Conservation (phyloP, 495 filamentous ascomycete species). For the Penicillium lagena region DNA sequence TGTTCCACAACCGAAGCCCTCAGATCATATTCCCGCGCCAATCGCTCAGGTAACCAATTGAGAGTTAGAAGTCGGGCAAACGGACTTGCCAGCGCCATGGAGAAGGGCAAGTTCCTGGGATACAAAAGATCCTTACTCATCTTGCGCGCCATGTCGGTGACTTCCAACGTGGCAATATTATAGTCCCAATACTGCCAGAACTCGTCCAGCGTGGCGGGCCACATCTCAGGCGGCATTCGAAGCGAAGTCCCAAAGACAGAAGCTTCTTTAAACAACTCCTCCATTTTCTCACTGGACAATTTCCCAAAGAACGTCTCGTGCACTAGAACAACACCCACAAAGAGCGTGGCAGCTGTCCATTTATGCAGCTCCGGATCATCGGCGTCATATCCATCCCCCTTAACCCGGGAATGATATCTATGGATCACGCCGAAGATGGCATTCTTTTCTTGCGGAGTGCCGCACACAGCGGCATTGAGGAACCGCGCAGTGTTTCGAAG, state of each 20-base stretch:
- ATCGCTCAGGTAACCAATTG: slow-evolving; percentile 10
- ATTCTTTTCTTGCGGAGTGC: slow-evolving; percentile 8
- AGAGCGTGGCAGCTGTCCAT: slow-evolving; percentile 14
- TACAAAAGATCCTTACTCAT: slow-evolving; percentile 9
- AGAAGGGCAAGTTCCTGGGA: slow-evolving; percentile 4
- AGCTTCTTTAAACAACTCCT: slow-evolving; percentile 6
- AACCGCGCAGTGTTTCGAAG: slow-evolving; percentile 12
- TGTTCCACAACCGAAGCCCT: neutral
- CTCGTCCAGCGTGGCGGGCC: slow-evolving; percentile 6
- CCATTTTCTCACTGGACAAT: slow-evolving; percentile 2
- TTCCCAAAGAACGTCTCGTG: slow-evolving; percentile 11
- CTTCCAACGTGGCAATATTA: slow-evolving; percentile 10
- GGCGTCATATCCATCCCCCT: slow-evolving; percentile 12
- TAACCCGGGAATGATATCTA: slow-evolving; percentile 9
- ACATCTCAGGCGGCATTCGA: slow-evolving; percentile 12
- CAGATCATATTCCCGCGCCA: slow-evolving; percentile 8
- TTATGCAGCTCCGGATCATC: slow-evolving; percentile 14
- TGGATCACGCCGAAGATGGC: slow-evolving; percentile 13
- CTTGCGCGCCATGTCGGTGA: slow-evolving; percentile 12
- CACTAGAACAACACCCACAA: slow-evolving; percentile 6
- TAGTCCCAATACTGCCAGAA: slow-evolving; percentile 15
- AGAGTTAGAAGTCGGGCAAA: slow-evolving; percentile 5
- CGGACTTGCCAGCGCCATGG: slow-evolving; percentile 2
- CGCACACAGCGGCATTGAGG: slow-evolving; percentile 10
- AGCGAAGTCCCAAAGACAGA: slow-evolving; percentile 11